Conservation (phyloP, 176 grass and related monocot species). For the Eragrostis nindensis region DNA sequence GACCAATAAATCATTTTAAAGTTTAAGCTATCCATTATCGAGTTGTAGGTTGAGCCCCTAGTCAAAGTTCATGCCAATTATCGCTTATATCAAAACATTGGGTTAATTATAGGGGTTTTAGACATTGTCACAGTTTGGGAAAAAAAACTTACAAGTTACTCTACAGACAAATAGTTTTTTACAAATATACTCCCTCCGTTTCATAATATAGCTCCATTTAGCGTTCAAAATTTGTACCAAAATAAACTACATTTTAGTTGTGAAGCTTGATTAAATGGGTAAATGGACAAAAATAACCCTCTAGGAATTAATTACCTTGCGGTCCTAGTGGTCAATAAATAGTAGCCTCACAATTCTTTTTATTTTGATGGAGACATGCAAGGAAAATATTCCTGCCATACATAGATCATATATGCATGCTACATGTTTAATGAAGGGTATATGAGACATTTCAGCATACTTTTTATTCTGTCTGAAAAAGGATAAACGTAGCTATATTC, state of each 20-base stretch:
- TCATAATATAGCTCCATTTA: too few species aligned
- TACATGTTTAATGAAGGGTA: neutral
- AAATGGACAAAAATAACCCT: neutral
- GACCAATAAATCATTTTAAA: neutral
- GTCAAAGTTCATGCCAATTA: too few species aligned
- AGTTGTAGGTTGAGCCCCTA: too few species aligned
- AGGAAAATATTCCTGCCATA: neutral
- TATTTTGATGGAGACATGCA: neutral
- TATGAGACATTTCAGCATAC: neutral
- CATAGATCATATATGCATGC: neutral
- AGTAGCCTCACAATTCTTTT: neutral
- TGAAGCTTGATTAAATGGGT: neutral
- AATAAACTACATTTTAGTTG: neutral
- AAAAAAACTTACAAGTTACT: too few species aligned
- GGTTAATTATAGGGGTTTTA: too few species aligned
- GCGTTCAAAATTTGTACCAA: neutral
- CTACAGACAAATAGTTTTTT: too few species aligned
- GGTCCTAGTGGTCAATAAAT: neutral
- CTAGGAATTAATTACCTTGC: neutral
- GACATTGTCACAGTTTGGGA: too few species aligned
- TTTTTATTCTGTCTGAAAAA: neutral
- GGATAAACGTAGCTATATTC: neutral
- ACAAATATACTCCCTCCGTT: too few species aligned
- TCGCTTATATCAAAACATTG: too few species aligned
- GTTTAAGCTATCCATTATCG: too few species aligned